Evolutionary conservation across 2,329 filamentous ascomycete genomes (phyloP).

Genomic region (Hypoxylon sp.): DNA sequence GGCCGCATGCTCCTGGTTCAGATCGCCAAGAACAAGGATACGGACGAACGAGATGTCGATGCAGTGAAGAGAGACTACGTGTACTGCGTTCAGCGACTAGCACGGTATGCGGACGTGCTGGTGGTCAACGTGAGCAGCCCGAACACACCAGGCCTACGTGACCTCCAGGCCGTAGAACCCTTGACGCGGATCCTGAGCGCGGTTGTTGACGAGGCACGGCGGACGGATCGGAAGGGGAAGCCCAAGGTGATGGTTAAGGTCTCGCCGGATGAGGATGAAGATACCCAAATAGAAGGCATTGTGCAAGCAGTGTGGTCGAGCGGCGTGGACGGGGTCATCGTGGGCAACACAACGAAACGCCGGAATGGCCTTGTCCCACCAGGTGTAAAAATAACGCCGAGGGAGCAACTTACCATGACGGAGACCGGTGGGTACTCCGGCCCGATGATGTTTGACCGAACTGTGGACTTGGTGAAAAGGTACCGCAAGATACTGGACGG

Average conservation of each 20-base stretch:
- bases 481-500: conserved; percentile 80
- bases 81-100: conserved; percentile 87
- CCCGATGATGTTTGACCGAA: conserved; percentile 87
- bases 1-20: conserved; percentile 90
- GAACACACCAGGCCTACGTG: conserved; percentile 92
- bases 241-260: conserved; percentile 98
- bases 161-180: conserved; percentile 87
- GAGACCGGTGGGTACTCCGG: conserved; percentile 93
- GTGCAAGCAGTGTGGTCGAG: conserved; percentile 86
- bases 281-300: conserved; percentile 88
- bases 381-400: conserved; percentile 73
- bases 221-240: conserved; percentile 77
- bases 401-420: conserved; percentile 77
- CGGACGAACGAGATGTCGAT: conserved; percentile 85
- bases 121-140: conserved; percentile 98
- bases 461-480: conserved; percentile 81
- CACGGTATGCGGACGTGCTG: conserved; percentile 92
- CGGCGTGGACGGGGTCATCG: conserved; percentile 94
- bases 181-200: conserved; percentile 84
- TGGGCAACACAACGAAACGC: conserved; percentile 95
- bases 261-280: conserved; percentile 92
- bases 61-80: conserved; percentile 87
- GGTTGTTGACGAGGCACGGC: conserved; percentile 83
- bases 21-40: conserved; percentile 96
- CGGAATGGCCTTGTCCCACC: conserved; percentile 79